phyloP scores from a whole-genome alignment of 2,329 filamentous ascomycete species.

The Paracoccidioides lutzii region DNA sequence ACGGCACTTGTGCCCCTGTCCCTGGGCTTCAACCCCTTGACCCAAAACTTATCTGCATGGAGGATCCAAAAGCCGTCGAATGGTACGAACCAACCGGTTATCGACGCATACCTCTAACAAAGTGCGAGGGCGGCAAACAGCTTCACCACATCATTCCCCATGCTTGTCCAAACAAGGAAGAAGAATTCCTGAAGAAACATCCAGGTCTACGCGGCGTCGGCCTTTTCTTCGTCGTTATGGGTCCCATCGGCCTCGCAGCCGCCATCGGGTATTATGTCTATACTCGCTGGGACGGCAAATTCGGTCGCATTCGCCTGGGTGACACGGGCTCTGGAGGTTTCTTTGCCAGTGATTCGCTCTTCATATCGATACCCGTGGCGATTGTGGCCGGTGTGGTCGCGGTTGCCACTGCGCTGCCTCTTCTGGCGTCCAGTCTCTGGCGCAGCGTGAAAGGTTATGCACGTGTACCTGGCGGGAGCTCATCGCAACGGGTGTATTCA shows the following conservation, averaged over 20 bases:
- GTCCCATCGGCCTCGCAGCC: conserved; percentile 59
- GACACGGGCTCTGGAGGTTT: conserved; percentile 39
- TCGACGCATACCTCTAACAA: conserved; percentile 77
- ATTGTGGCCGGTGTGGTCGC: conserved; percentile 73
- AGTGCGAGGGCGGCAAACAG: conserved; percentile 63
- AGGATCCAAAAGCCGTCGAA: conserved; percentile 56
- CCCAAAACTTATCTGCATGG: conserved; percentile 44
- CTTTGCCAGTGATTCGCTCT: conserved; percentile 59
- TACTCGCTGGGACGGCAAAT: conserved; percentile 74
- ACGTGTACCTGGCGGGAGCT: conserved; percentile 25
- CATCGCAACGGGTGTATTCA: conserved; percentile 58
- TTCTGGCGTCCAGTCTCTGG: conserved; percentile 62
- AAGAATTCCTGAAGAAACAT: conserved; percentile 66
- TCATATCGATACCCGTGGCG: conserved; percentile 69
- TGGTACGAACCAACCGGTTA: conserved; percentile 82
- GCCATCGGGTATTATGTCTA: conserved; percentile 75
- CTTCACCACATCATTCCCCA: conserved; percentile 54
- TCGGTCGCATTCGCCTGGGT: conserved; percentile 82
- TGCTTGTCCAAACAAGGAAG: conserved; percentile 65
- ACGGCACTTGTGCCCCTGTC: conserved; percentile 67
- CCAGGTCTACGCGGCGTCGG: conserved; percentile 52
- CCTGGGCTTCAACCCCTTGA: conserved; percentile 54
- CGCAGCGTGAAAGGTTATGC: conserved; percentile 44
- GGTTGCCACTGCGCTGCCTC: conserved; percentile 56
- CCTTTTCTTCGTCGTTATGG: conserved; percentile 72